Percentiles rank a stretch among this genome's conserved stretches.
Evolutionary conservation across 768 basidiomycete genomes (phyloP).

Genomic region (Polyporus arcularius): DNA sequence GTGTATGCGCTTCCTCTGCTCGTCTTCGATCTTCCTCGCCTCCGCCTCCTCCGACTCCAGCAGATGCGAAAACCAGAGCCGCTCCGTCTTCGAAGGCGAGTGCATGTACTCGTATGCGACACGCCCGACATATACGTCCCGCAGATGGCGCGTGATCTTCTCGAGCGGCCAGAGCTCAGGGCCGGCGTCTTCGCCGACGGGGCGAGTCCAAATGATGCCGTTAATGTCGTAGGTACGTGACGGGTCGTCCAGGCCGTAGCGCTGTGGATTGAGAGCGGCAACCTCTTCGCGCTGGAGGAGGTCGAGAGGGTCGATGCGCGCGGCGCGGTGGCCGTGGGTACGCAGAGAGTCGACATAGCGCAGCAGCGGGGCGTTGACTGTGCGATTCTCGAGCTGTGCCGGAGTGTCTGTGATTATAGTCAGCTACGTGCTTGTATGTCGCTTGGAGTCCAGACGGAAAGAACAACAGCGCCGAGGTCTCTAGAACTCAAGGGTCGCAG

Average conservation of each 20-base stretch:
- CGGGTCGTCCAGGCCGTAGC: conserved; percentile 71
- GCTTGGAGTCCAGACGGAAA: too few relatives aligned
- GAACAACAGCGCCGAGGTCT: too few relatives aligned
- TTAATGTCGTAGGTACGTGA: conserved; percentile 64
- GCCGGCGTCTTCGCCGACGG: conserved; percentile 35
- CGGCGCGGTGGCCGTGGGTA: conserved; percentile 83
- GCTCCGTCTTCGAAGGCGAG: conserved; percentile 80
- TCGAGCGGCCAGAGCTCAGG: conserved; percentile 64
- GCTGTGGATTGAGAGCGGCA: conserved; percentile 69
- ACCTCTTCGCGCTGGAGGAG: conserved; percentile 82
- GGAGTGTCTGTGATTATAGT: conserved; percentile 51
- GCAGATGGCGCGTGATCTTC: conserved; percentile 70
- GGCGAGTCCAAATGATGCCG: conserved; percentile 79
- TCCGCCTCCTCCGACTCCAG: conserved; percentile 60
- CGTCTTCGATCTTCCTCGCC: conserved; percentile 21
- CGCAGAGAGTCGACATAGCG: conserved; percentile 90
- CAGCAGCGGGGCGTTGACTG: conserved; percentile 71
- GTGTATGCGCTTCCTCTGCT: conserved; percentile 60
- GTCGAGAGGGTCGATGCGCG: conserved; percentile 85
- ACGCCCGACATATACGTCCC: conserved; percentile 74
- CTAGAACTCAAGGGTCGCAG: too few relatives aligned
- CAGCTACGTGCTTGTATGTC: too few relatives aligned
- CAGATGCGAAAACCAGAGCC: conserved; percentile 86
- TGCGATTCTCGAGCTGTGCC: conserved; percentile 67
- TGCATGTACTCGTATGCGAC: conserved; percentile 96